Evolutionary conservation across 805 yeast genomes (phyloP).

Genomic region (Candida argentea): DNA sequence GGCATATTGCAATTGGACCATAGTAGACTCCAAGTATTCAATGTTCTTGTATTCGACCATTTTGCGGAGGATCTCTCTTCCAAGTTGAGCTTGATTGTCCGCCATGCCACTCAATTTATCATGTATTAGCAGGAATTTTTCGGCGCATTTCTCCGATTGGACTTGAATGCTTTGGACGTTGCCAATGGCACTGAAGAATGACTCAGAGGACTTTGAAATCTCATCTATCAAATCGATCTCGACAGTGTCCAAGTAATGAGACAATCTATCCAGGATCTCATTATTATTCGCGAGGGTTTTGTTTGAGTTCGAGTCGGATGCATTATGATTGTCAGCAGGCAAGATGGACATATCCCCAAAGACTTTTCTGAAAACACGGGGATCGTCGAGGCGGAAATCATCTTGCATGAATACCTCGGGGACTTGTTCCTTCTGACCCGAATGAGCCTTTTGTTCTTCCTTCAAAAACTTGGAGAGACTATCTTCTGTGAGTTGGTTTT

Average conservation of each 20-base stretch:
- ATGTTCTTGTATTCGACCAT: slow-evolving; percentile 48
- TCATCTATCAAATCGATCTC: slow-evolving; percentile 75
- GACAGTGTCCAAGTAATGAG: slow-evolving; percentile 75
- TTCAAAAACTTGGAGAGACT: slow-evolving; percentile 19
- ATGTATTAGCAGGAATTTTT: slow-evolving; percentile 36
- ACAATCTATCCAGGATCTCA: slow-evolving; percentile 63
- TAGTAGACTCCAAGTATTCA: slow-evolving; percentile 50
- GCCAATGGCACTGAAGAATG: slow-evolving; percentile 76
- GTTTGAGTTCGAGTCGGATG: slow-evolving; percentile 7
- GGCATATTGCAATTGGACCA: slow-evolving; percentile 41
- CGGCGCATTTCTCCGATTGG: slow-evolving; percentile 43
- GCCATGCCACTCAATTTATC: slow-evolving; percentile 37
- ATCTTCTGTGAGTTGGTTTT: slow-evolving; percentile 27
- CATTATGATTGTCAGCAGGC: too few species aligned
- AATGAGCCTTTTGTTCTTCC: slow-evolving; percentile 7
- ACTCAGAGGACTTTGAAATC: slow-evolving; percentile 73
- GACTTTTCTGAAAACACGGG: slow-evolving; percentile 70
- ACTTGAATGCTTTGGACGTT: slow-evolving; percentile 59
- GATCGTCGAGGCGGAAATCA: slow-evolving; percentile 78
- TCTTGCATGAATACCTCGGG: slow-evolving; percentile 63
- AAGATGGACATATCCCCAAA: slow-evolving; percentile 46
- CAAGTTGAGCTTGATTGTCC: slow-evolving; percentile 37
- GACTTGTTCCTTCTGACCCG: slow-evolving; percentile 20
- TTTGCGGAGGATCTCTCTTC: slow-evolving; percentile 39
- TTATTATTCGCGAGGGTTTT: slow-evolving; percentile 37